Conservation (phyloP, 2,329 filamentous ascomycete genomes). For the Verticillium isaacii region DNA sequence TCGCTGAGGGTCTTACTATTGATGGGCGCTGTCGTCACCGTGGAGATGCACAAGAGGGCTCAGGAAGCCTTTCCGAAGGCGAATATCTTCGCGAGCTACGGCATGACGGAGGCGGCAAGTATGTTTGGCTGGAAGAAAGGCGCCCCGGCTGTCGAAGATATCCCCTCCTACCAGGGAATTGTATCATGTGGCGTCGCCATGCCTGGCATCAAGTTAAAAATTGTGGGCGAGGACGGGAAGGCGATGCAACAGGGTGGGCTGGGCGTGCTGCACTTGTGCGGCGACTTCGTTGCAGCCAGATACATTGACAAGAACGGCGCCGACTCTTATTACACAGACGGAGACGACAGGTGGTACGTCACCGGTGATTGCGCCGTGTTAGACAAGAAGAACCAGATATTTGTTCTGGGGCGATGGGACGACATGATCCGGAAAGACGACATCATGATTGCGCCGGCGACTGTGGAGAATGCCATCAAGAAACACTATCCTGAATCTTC, state of each 20-base stretch:
- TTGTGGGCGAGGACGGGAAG: background rate
- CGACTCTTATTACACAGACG: background rate
- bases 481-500: background rate
- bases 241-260: background rate
- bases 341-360: background rate
- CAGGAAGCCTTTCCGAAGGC: background rate
- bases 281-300: background rate
- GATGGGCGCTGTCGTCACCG: background rate
- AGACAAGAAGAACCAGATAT: background rate
- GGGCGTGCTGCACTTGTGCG: background rate
- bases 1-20: background rate
- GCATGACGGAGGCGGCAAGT: slow-evolving; percentile 1
- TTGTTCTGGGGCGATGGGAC: background rate
- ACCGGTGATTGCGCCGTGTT: slow-evolving; percentile 1
- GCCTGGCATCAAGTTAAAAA: background rate
- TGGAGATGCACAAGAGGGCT: background rate
- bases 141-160: background rate
- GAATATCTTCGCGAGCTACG: background rate
- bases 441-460: background rate
- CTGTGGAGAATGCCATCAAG: background rate
- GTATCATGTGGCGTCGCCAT: background rate
- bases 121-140: background rate
- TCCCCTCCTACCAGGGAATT: background rate
- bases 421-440: background rate
- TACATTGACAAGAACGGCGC: background rate